These are phyloP conservation scores for Curvularia eragrostidis DNA, from an alignment of 2,329 filamentous ascomycete species.

Conservation along the genomic window DNA sequence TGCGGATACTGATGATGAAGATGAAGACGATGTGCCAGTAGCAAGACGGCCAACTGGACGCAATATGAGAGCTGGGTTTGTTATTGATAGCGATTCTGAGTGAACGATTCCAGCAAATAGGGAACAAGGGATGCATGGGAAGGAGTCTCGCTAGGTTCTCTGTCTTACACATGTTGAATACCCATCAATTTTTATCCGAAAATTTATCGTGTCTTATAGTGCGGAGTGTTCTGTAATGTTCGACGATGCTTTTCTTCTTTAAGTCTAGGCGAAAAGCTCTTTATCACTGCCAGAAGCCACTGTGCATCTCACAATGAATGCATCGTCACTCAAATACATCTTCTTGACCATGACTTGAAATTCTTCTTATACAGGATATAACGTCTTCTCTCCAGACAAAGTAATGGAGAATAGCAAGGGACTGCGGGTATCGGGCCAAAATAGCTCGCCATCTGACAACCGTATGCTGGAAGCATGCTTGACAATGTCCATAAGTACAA, in stretches of 20 bases:
- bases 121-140: slow-evolving; percentile 17
- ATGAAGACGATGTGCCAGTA: slow-evolving; percentile 42
- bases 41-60: slow-evolving; percentile 46
- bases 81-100: slow-evolving; percentile 56
- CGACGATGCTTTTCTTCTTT: not conserved
- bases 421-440: not conserved
- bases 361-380: not conserved
- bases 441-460: not conserved
- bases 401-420: too few relatives aligned
- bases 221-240: not conserved
- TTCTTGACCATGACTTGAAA: too few relatives aligned
- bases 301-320: not conserved
- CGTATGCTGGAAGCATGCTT: not conserved
- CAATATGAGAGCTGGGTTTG: slow-evolving; percentile 51
- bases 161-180: slow-evolving; percentile 28
- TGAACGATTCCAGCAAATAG: slow-evolving; percentile 22
- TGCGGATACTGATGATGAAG: slow-evolving; percentile 49
- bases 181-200: slow-evolving; percentile 18
- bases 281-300: not conserved
- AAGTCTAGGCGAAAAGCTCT: not conserved
- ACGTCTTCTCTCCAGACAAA: not conserved
- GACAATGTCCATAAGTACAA: not conserved
- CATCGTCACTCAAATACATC: not conserved
- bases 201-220: not conserved
- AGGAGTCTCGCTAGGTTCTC: slow-evolving; percentile 27